Percentiles rank a stretch among this genome's conserved stretches.
Conservation (phyloP, 2,329 filamentous ascomycete species). For the Monosporascus sp. region DNA sequence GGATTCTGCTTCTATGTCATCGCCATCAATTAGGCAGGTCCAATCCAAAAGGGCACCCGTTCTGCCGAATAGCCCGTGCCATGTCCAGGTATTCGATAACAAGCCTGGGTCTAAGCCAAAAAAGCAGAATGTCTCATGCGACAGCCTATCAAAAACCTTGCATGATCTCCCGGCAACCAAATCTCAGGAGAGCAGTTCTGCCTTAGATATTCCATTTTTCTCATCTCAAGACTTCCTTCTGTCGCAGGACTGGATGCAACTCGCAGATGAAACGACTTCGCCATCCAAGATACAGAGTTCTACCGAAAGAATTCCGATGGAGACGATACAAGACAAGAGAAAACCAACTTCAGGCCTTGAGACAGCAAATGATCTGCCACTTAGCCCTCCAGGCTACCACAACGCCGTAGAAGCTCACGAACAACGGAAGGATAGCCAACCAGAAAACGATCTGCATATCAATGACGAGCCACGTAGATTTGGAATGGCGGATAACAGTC, state of each 20-base stretch:
- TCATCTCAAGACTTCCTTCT: slow-evolving; percentile 42
- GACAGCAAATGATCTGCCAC: neutral
- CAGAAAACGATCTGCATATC: neutral
- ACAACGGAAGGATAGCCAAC: neutral
- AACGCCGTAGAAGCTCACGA: neutral
- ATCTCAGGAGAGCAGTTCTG: slow-evolving; percentile 2
- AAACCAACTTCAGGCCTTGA: neutral
- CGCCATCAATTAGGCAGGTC: neutral
- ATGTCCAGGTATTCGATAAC: neutral
- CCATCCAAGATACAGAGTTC: slow-evolving; percentile 3
- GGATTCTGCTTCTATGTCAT: neutral
- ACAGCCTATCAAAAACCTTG: slow-evolving; percentile 1
- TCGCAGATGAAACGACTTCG: slow-evolving; percentile 25
- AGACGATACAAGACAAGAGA: neutral
- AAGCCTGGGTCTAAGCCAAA: neutral
- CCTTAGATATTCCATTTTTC: slow-evolving; percentile 28
- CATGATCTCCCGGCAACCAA: neutral
- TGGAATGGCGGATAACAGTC: neutral
- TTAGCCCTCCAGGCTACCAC: neutral
- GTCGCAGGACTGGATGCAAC: slow-evolving; percentile 41
- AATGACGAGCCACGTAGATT: neutral
- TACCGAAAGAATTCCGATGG: neutral
- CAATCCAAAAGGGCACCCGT: neutral
- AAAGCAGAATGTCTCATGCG: neutral
- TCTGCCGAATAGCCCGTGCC: too few relatives aligned